These are phyloP conservation scores for Fusarium guadeloupense DNA, from an alignment of 2,329 filamentous ascomycete genomes.

Conservation along the genomic window DNA sequence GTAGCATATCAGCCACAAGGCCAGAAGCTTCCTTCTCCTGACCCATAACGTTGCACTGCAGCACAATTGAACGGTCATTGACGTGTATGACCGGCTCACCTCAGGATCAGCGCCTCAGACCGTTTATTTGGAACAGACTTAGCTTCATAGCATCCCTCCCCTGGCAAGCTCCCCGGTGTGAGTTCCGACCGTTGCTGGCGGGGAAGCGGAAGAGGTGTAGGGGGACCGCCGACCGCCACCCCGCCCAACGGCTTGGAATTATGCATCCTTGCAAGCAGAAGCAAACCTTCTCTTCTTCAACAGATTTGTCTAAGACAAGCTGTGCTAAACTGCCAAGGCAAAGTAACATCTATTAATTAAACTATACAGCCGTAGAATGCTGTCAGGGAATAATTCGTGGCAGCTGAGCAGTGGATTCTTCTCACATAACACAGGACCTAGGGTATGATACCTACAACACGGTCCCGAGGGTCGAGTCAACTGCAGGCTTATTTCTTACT, in stretches of 20 bases:
- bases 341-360: no score
- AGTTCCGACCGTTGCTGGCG: slow-evolving; percentile 1
- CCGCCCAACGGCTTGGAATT: slow-evolving; percentile 8
- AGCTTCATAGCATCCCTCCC: slow-evolving; percentile 4
- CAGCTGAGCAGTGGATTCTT: not conserved
- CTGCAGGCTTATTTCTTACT: no score
- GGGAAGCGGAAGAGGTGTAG: not conserved
- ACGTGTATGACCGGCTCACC: not conserved
- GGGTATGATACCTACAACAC: no score
- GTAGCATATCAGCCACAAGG: not conserved
- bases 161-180: not conserved
- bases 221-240: slow-evolving; percentile 4
- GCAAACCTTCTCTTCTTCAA: not conserved
- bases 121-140: not conserved
- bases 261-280: slow-evolving; percentile 1
- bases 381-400: not conserved
- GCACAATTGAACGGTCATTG: not conserved
- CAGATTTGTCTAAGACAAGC: not conserved
- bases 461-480: no score
- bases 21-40: not conserved
- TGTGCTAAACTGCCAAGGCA: not conserved
- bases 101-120: not conserved
- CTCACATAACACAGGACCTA: no score
- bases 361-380: not conserved
- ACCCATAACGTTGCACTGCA: not conserved